Percentiles rank a stretch among this genome's conserved stretches.
Conservation (phyloP, 1,139 yeast genomes). For the Sugiyamaella grinbergsii region DNA sequence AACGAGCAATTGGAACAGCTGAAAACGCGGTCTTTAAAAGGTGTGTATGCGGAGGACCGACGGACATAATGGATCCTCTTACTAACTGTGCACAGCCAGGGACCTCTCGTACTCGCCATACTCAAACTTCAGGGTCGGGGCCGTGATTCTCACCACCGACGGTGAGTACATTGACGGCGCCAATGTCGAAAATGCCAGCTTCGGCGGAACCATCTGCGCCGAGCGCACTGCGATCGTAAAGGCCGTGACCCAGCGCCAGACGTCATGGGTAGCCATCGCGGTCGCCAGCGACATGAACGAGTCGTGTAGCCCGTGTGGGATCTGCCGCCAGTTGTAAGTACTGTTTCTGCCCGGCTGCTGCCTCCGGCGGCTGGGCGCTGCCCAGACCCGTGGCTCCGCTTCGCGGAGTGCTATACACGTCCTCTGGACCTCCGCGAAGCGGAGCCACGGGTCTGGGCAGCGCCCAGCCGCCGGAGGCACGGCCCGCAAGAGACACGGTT, state of each 20-base stretch:
- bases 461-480: conserved; percentile 12
- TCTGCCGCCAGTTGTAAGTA: conserved; percentile 76
- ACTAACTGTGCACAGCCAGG: conserved; percentile 34
- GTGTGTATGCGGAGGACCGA: conserved; percentile 18
- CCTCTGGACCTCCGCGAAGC: neutral
- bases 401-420: neutral
- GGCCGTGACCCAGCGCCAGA: conserved; percentile 59
- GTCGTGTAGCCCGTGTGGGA: conserved; percentile 86
- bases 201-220: conserved; percentile 88
- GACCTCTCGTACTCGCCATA: conserved; percentile 71
- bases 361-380: conserved; percentile 8
- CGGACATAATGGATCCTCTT: neutral
- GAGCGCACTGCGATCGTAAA: conserved; percentile 77
- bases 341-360: neutral
- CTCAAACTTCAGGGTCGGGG: conserved; percentile 86
- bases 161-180: conserved; percentile 68
- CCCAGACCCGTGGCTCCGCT: conserved; percentile 11
- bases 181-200: conserved; percentile 90
- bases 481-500: neutral
- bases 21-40: conserved; percentile 23
- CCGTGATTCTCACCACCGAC: conserved; percentile 59
- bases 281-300: conserved; percentile 64
- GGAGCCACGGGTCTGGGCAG: conserved; percentile 8
- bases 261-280: conserved; percentile 62
- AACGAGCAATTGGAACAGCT: conserved; percentile 38